Percentiles rank a stretch among this genome's conserved stretches.
Conservation (phyloP, 2,329 filamentous ascomycete genomes). For the Epichloe sp. region DNA sequence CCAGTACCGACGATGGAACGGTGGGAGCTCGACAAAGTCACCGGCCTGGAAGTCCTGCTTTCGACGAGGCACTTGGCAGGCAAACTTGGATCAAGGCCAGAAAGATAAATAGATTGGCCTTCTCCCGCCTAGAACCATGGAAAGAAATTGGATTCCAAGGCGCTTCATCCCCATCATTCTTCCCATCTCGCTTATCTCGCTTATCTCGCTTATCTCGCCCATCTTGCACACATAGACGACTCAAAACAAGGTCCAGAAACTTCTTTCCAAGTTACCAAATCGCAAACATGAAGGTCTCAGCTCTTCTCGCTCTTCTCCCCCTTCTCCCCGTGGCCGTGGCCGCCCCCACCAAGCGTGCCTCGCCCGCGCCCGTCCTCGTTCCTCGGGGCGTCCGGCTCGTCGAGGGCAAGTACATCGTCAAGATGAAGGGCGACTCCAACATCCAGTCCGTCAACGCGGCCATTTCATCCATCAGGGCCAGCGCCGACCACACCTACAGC, state of each 20-base stretch:
- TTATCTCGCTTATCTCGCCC: too few species aligned
- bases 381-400: conserved; percentile 19
- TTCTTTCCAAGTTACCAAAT: not conserved
- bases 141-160: not conserved
- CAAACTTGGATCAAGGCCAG: not conserved
- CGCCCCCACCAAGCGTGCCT: conserved; percentile 18
- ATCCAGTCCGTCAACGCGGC: conserved; percentile 12
- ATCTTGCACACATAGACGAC: not conserved
- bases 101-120: not conserved
- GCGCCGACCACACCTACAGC: conserved; percentile 20
- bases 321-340: conserved; percentile 19
- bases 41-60: too few species aligned
- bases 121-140: not conserved
- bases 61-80: not conserved
- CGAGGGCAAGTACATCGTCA: conserved; percentile 25
- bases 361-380: conserved; percentile 21
- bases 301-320: conserved; percentile 21
- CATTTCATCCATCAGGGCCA: conserved; percentile 16
- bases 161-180: not conserved
- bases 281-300: conserved; percentile 16
- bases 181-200: not conserved
- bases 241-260: not conserved
- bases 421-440: conserved; percentile 17
- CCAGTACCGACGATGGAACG: not conserved
- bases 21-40: not conserved